Percentiles rank a stretch among this genome's conserved stretches.
Conservation (phyloP, 768 basidiomycete genomes). For the Boletus rubescentipes region DNA sequence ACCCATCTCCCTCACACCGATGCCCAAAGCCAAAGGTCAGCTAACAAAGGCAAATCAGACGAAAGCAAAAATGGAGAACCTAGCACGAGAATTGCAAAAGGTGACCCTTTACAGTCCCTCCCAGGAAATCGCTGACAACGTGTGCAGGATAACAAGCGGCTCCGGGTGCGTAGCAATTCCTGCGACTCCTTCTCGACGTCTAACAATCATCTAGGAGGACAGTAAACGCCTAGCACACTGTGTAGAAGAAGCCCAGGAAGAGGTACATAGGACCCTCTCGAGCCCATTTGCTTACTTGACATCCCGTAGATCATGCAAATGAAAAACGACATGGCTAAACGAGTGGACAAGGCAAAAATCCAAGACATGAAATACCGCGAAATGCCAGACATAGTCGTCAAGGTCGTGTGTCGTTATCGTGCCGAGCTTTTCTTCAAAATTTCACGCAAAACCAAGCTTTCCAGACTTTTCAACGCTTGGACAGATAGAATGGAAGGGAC, state of each 20-base stretch:
- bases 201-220: constrained; percentile 60
- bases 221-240: constrained; percentile 76
- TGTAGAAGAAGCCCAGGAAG: constrained; percentile 85
- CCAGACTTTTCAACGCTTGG: constrained; percentile 83
- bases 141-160: constrained; percentile 80
- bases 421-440: constrained; percentile 93
- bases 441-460: constrained; percentile 84
- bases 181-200: constrained; percentile 14
- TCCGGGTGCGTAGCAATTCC: constrained; percentile 57
- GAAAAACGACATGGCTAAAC: constrained; percentile 80
- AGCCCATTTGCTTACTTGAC: constrained; percentile 4
- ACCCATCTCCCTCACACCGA: constrained; percentile 16
- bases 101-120: constrained; percentile 35
- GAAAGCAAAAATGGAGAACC: constrained; percentile 86
- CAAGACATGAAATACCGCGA: constrained; percentile 82
- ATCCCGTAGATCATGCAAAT: constrained; percentile 66
- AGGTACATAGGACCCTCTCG: constrained; percentile 43
- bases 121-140: constrained; percentile 18
- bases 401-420: constrained; percentile 85
- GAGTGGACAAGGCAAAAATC: constrained; percentile 73
- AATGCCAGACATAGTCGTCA: constrained; percentile 87
- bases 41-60: constrained; percentile 86
- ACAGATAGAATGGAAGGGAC: constrained; percentile 81
- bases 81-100: constrained; percentile 88
- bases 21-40: constrained; percentile 68